A percentile compares a stretch with the other conserved stretches of the same genome.
Conservation (phyloP, 768 basidiomycete genomes). For the Cantharellus cinnabarinus region DNA sequence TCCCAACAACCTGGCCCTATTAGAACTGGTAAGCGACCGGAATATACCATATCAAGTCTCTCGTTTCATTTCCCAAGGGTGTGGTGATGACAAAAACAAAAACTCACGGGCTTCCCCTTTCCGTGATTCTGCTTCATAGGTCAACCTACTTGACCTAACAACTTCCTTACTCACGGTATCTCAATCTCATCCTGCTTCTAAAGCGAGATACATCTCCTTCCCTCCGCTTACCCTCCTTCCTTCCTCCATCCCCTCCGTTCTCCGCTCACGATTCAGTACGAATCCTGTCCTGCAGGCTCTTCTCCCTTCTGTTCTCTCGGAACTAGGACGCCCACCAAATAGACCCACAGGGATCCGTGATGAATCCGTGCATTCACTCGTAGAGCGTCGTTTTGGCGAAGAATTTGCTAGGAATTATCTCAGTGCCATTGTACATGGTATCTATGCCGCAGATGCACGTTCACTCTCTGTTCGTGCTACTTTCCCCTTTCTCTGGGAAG, state of each 20-base stretch:
- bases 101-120: neutral
- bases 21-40: slow-evolving; percentile 46
- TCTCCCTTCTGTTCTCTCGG: slow-evolving; percentile 33
- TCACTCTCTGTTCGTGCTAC: slow-evolving; percentile 53
- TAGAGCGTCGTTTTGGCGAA: slow-evolving; percentile 52
- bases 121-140: slow-evolving; percentile 24
- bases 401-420: slow-evolving; percentile 54
- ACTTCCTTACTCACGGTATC: slow-evolving; percentile 45
- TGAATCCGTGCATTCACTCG: slow-evolving; percentile 63
- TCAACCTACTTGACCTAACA: slow-evolving; percentile 48
- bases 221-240: slow-evolving; percentile 27
- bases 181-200: slow-evolving; percentile 48
- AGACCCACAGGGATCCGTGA: slow-evolving; percentile 24
- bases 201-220: slow-evolving; percentile 13
- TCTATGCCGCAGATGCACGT: slow-evolving; percentile 76
- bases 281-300: slow-evolving; percentile 20
- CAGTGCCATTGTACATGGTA: slow-evolving; percentile 73
- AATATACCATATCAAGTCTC: neutral
- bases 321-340: slow-evolving; percentile 26
- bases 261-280: slow-evolving; percentile 19
- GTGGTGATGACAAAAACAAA: neutral
- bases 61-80: too few species aligned
- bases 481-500: slow-evolving; percentile 53
- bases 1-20: slow-evolving; percentile 47
- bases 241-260: slow-evolving; percentile 20